Evolutionary conservation across 2,329 filamentous ascomycete species (phyloP).

Genomic region (Colletotrichum cordylinicola): DNA sequence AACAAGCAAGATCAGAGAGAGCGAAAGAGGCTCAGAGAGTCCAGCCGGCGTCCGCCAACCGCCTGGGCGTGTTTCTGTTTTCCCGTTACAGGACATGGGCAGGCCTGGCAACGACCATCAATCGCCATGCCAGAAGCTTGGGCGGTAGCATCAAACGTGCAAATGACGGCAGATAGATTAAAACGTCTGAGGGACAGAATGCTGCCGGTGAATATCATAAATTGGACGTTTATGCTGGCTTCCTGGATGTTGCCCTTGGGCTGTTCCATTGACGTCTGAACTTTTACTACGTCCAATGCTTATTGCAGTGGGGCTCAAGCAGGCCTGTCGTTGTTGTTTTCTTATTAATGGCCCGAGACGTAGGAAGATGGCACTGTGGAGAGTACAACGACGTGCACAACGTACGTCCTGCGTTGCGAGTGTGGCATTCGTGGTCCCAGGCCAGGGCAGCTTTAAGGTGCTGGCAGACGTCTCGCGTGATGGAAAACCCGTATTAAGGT

Average conservation of each 20-base stretch:
- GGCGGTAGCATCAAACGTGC: neutral
- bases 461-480: neutral
- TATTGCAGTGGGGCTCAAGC: neutral
- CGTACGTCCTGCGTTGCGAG: neutral
- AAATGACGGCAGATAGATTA: slow-evolving; percentile 2
- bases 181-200: neutral
- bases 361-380: neutral
- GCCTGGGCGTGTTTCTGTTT: neutral
- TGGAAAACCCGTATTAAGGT: neutral
- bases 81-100: neutral
- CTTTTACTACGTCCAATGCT: neutral
- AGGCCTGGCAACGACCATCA: neutral
- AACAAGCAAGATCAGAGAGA: neutral
- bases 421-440: neutral
- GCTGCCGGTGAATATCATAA: neutral
- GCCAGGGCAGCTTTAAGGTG: neutral
- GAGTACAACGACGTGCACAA: neutral
- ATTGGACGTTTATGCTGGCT: slow-evolving; percentile 7
- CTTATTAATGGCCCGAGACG: neutral
- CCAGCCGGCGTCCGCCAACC: neutral
- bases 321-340: neutral
- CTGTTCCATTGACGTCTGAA: slow-evolving; percentile 5
- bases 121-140: neutral
- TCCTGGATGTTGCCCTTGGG: neutral
- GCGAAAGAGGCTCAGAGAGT: neutral